Conservation (phyloP, 192 early-diverging fungal species). For the Oehlia diaphana region DNA sequence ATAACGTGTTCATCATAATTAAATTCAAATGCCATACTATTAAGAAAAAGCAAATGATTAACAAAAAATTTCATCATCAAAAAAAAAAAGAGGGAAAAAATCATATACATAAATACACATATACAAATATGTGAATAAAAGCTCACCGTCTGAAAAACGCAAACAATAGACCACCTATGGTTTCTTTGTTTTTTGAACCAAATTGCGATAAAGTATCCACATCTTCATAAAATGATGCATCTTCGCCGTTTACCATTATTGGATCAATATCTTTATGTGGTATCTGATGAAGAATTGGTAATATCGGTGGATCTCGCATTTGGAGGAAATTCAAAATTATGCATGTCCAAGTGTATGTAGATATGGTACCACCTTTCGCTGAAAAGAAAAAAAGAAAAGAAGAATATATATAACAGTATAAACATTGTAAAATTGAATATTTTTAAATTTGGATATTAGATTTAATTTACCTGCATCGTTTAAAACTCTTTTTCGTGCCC, state of each 20-base stretch:
- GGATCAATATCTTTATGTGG: slow-evolving; percentile 37
- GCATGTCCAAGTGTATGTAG: slow-evolving; percentile 94
- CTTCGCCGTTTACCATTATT: slow-evolving; percentile 48
- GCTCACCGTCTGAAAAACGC: slow-evolving; percentile 74
- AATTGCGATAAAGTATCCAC: slow-evolving; percentile 64
- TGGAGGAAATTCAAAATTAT: slow-evolving; percentile 94
- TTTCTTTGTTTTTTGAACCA: slow-evolving; percentile 70
- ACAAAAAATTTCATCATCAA: neutral
- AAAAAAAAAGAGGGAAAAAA: too few relatives aligned
- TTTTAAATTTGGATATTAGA: neutral
- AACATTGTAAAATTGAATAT: too few relatives aligned
- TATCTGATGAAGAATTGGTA: slow-evolving; percentile 78
- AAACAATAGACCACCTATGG: slow-evolving; percentile 77
- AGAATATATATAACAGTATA: neutral
- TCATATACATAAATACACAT: too few relatives aligned
- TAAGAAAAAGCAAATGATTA: neutral
- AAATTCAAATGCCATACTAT: slow-evolving; percentile 76
- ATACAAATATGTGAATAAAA: slow-evolving; percentile 1
- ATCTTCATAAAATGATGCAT: slow-evolving; percentile 78
- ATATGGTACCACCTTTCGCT: slow-evolving; percentile 92
- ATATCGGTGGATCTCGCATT: slow-evolving; percentile 82
- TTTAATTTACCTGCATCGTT: slow-evolving; percentile 78
- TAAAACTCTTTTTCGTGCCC: slow-evolving; percentile 80
- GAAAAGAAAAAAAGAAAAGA: slow-evolving; percentile 10
- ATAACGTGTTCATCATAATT: slow-evolving; percentile 81